Evolutionary conservation across 192 early-diverging fungal genomes (phyloP).

Genomic region (Phycomyces nitens): DNA sequence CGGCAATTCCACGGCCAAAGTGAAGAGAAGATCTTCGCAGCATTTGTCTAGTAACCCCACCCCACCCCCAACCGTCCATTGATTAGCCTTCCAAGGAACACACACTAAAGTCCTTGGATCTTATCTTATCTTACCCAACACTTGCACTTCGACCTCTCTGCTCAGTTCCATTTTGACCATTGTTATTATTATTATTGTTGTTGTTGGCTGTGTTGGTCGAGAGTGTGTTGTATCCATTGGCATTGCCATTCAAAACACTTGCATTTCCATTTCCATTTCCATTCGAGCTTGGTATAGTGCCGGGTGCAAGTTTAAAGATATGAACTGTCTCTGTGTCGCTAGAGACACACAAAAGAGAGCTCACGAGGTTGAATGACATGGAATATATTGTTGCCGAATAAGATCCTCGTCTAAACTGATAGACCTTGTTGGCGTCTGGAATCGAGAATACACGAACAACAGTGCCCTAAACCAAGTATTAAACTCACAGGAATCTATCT

Average conservation of each 20-base stretch:
- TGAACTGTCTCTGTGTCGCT: slow-evolving; percentile 94
- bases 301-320: slow-evolving; percentile 69
- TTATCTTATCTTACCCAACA: slow-evolving; percentile 32
- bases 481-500: too few species aligned
- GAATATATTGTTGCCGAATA: slow-evolving; percentile 91
- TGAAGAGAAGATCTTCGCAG: slow-evolving; percentile 54
- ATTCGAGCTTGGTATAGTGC: slow-evolving; percentile 3
- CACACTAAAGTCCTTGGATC: too few species aligned
- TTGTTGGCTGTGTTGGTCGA: not conserved
- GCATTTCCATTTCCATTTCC: slow-evolving; percentile 1
- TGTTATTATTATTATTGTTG: not conserved
- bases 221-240: not conserved
- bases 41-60: slow-evolving; percentile 34
- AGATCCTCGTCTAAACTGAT: slow-evolving; percentile 91
- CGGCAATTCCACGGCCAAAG: slow-evolving; percentile 63
- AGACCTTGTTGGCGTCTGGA: slow-evolving; percentile 77
- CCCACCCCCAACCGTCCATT: too few species aligned
- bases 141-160: slow-evolving; percentile 20
- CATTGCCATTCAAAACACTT: not conserved
- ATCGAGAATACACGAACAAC: slow-evolving; percentile 93
- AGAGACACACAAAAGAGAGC: slow-evolving; percentile 75
- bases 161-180: slow-evolving; percentile 3
- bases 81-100: too few species aligned
- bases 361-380: slow-evolving; percentile 75
- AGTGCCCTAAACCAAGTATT: slow-evolving; percentile 59